phyloP scores from a whole-genome alignment of 2,329 filamentous ascomycete species.

The Penicillium sumatraense region DNA sequence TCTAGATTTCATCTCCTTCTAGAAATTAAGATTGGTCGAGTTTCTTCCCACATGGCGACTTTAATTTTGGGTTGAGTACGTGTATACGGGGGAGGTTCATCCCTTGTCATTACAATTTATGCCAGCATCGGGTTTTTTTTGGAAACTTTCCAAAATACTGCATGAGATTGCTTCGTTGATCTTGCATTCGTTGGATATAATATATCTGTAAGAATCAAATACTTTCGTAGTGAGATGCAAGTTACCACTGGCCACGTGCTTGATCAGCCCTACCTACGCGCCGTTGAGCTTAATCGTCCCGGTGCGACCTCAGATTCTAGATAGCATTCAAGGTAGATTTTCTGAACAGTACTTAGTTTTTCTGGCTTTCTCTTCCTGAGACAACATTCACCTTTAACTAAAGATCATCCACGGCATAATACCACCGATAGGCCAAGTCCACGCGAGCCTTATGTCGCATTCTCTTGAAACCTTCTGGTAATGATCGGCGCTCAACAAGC shows the following conservation, averaged over 20 bases:
- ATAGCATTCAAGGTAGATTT: no score
- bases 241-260: no score
- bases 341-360: no score
- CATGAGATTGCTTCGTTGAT: no score
- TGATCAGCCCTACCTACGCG: neutral
- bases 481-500: conserved; percentile 1
- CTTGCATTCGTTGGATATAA: neutral
- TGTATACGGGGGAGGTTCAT: no score
- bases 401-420: neutral
- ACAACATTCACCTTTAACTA: neutral
- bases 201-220: neutral
- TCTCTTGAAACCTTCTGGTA: neutral
- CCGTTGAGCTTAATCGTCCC: neutral
- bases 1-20: neutral
- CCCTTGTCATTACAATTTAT: no score
- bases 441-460: neutral
- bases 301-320: no score
- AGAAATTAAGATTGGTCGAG: no score
- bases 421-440: neutral
- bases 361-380: neutral
- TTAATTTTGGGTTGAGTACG: no score
- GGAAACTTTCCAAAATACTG: no score
- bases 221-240: no score
- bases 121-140: no score
- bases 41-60: neutral